Base-by-base conservation (phyloP, 805 yeast species). In the Candida odintsovae region DNA sequence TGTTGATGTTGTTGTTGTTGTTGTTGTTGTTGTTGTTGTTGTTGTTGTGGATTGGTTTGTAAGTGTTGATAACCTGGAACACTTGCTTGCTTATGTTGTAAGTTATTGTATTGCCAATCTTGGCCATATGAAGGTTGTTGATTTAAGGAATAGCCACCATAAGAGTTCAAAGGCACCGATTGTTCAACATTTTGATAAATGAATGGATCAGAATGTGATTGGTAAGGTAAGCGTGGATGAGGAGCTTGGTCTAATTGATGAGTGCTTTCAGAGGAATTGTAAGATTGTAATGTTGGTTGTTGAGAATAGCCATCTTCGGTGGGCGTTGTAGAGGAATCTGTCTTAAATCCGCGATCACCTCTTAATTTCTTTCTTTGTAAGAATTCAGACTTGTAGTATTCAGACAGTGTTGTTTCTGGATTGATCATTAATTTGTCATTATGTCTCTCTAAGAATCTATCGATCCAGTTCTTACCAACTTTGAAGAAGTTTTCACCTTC, bases 391-490 rank as follows among this genome's bases (percentile, higher is more conserved):
- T 56, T 59, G 39, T 59, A 59, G 43, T 54, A 59, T 47, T 59
- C 64, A 15, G 56, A 50, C 21, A 59, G 38, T 3, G 62, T 53
- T 3, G 56, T 49, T 9, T 50, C 45, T 9, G 45, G 43, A 38
- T 51, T 50, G 12, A 59, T 50, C 58, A 56, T 58, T 29, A 59
- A 41, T 39, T 53, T 50, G 36, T 57, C 51, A 47, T 57, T 58
- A 42, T 59, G 64, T 40, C 64, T 56, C 35, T 59, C 64, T 15
- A 59, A 38, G 39, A 59, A 59, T 21, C 64, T 43, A 35, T 59
- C 64, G 35, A 59, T 56, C 64, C 64, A 59, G 38, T 59, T 59
- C 47, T 59, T 59, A 11, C 64, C 64, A 26, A 59, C 64, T 41
- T 55, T 57, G 42, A 57, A 50, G 43, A 52, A 50, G 11, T 48